These are phyloP conservation scores for Guadua angustifolia DNA, from an alignment of 176 grass and related monocot genomes.

Conservation along the genomic window DNA sequence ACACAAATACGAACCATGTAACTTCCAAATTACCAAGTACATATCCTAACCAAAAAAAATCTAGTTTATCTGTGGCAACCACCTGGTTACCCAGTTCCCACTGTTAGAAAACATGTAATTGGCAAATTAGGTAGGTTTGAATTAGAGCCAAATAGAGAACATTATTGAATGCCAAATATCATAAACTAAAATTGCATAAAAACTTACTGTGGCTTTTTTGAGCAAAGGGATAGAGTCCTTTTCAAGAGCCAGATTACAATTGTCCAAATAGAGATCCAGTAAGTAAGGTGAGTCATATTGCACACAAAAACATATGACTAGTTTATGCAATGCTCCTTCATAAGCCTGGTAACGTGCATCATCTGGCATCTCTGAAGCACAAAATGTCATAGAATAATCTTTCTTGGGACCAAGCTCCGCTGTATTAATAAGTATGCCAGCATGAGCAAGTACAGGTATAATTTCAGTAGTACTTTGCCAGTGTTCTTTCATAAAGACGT, in stretches of 20 bases:
- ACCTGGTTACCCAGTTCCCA: slow-evolving; percentile 7
- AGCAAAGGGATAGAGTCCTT: slow-evolving; percentile 58
- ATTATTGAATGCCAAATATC: slow-evolving; percentile 9
- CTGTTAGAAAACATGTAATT: neutral
- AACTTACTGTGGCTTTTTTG: slow-evolving; percentile 75
- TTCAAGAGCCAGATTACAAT: slow-evolving; percentile 68
- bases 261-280: slow-evolving; percentile 86
- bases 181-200: slow-evolving; percentile 43
- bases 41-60: slow-evolving; percentile 19
- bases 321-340: slow-evolving; percentile 65
- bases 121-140: slow-evolving; percentile 15
- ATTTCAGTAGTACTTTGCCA: slow-evolving; percentile 77
- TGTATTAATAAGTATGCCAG: slow-evolving; percentile 66
- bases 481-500: slow-evolving; percentile 81
- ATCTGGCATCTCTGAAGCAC: slow-evolving; percentile 55
- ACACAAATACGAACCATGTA: slow-evolving; percentile 19
- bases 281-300: slow-evolving; percentile 76
- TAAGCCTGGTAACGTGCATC: slow-evolving; percentile 18
- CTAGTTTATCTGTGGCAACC: slow-evolving; percentile 14
- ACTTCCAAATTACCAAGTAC: slow-evolving; percentile 17
- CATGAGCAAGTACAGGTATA: slow-evolving; percentile 68
- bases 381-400: slow-evolving; percentile 47
- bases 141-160: slow-evolving; percentile 26
- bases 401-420: slow-evolving; percentile 45
- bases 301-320: slow-evolving; percentile 76